phyloP scores from a whole-genome alignment of 257 asterid genomes.

The Solanum pinnatisectum region DNA sequence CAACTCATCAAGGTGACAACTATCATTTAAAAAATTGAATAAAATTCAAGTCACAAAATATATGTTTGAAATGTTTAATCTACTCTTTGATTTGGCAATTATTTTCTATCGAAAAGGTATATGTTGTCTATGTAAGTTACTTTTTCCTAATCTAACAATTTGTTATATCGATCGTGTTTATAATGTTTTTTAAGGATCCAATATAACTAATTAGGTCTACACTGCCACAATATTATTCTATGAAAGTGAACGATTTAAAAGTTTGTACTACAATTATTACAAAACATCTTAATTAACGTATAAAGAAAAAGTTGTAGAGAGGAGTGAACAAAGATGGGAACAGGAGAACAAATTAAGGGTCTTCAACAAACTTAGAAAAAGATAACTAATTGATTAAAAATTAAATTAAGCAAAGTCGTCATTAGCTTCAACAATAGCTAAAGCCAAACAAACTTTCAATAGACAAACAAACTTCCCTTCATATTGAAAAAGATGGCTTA shows the following conservation, averaged over 20 bases:
- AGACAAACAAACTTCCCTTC: neutral
- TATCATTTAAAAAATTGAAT: neutral
- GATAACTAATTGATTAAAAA: neutral
- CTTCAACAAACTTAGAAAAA: neutral
- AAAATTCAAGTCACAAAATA: neutral
- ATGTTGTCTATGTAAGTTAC: neutral
- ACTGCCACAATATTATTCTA: neutral
- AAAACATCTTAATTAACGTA: neutral
- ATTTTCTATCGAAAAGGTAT: neutral
- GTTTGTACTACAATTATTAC: neutral
- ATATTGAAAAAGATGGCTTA: neutral
- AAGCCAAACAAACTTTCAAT: slow-evolving; percentile 3
- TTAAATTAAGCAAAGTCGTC: neutral
- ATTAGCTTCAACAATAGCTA: neutral
- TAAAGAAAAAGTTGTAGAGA: neutral
- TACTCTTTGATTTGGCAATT: neutral
- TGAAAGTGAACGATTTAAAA: neutral
- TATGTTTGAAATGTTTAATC: neutral
- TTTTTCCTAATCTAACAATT: neutral
- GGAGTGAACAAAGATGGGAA: neutral
- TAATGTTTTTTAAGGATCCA: neutral
- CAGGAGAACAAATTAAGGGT: neutral
- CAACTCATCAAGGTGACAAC: neutral
- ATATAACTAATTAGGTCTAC: neutral
- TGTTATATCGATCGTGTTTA: neutral